Conservation (phyloP, 2,329 filamentous ascomycete genomes). For the Aspergillus tubingensis region DNA sequence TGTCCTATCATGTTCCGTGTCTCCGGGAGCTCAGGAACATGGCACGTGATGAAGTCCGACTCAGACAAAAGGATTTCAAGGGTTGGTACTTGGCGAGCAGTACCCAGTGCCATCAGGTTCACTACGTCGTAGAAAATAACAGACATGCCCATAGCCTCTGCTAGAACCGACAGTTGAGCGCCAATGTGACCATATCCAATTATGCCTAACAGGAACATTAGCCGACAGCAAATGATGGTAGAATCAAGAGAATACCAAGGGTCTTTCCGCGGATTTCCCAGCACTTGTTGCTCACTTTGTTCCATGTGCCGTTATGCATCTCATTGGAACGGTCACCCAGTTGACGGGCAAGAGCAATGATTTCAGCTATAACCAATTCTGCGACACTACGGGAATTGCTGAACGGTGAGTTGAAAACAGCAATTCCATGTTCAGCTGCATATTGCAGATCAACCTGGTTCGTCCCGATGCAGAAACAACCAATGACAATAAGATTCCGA, state of each 20-base stretch:
- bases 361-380: constrained; percentile 91
- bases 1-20: constrained; percentile 90
- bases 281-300: constrained; percentile 94
- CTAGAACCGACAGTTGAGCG: constrained; percentile 89
- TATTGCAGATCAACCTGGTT: constrained; percentile 55
- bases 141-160: constrained; percentile 96
- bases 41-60: constrained; percentile 90
- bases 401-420: constrained; percentile 98
- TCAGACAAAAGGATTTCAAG: constrained; percentile 74
- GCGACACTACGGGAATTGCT: constrained; percentile 96
- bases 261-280: constrained; percentile 99
- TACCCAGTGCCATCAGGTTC: constrained; percentile 92
- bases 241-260: constrained; percentile 59
- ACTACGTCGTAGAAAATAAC: constrained; percentile 97
- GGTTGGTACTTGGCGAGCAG: constrained; percentile 76
- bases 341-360: constrained; percentile 88
- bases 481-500: constrained; percentile 91
- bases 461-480: constrained; percentile 98
- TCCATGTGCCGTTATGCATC: constrained; percentile 93
- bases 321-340: constrained; percentile 90
- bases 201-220: constrained; percentile 61
- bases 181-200: constrained; percentile 98
- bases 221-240: constrained; percentile 4
- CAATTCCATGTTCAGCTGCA: constrained; percentile 65
- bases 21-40: constrained; percentile 91